Percentiles rank a stretch among this genome's conserved stretches.
phyloP scores from a whole-genome alignment of 805 yeast species.

The Yarrowia bubula region DNA sequence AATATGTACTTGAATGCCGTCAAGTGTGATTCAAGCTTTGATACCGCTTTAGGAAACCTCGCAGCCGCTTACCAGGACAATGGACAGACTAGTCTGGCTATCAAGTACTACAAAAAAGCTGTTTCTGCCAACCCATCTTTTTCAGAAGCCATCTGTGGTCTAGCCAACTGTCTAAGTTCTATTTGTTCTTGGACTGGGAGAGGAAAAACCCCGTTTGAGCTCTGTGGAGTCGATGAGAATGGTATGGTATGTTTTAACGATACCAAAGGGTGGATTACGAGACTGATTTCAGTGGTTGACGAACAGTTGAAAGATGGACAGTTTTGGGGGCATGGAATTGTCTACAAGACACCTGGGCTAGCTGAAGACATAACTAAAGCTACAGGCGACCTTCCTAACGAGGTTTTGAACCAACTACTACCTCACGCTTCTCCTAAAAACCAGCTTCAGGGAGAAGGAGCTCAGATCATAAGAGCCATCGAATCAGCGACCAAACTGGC shows the following conservation, averaged over 20 bases:
- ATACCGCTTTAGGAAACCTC: constrained; percentile 38
- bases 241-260: constrained; percentile 31
- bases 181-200: constrained; percentile 40
- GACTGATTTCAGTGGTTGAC: background rate
- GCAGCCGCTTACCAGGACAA: constrained; percentile 39
- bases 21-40: constrained; percentile 36
- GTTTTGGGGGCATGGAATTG: background rate
- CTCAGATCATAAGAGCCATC: background rate
- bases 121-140: constrained; percentile 36
- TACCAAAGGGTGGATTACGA: background rate
- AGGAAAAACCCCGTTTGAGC: constrained; percentile 36
- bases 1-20: constrained; percentile 38
- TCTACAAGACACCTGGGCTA: background rate
- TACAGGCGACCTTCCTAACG: background rate
- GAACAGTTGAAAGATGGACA: background rate
- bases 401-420: background rate
- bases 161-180: constrained; percentile 36
- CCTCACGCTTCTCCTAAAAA: background rate
- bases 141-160: constrained; percentile 39
- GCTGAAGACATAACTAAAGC: background rate
- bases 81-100: constrained; percentile 37
- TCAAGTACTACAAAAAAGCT: constrained; percentile 36
- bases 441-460: background rate
- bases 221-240: constrained; percentile 33
- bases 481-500: background rate